phyloP scores from a whole-genome alignment of 2,329 filamentous ascomycete genomes.

The Pezicula radicicola region DNA sequence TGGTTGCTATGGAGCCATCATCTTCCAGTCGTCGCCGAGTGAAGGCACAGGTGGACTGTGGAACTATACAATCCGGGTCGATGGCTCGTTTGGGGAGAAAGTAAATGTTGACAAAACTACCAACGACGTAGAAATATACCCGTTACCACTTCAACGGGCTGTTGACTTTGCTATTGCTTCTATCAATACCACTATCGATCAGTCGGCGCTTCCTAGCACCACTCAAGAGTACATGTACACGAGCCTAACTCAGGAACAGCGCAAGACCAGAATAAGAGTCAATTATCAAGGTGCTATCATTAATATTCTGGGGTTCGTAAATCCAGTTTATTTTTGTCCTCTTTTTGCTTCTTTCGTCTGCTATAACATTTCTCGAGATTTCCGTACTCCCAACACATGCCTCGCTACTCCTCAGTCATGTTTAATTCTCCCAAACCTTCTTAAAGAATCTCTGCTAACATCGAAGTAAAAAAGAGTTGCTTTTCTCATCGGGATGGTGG shows the following conservation, averaged over 20 bases:
- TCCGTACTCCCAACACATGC: too few relatives aligned
- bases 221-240: conserved; percentile 77
- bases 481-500: conserved; percentile 76
- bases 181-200: conserved; percentile 41
- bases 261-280: conserved; percentile 60
- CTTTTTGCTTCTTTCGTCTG: too few relatives aligned
- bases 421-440: too few relatives aligned
- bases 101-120: conserved; percentile 61
- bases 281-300: conserved; percentile 72
- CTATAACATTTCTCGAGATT: too few relatives aligned
- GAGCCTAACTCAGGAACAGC: conserved; percentile 63
- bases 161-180: conserved; percentile 71
- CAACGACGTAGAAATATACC: conserved; percentile 76
- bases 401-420: too few relatives aligned
- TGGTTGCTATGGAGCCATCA: conserved; percentile 68
- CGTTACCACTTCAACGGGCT: conserved; percentile 75
- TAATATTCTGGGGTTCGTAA: conserved; percentile 58
- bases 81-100: conserved; percentile 64
- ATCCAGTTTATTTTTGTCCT: too few relatives aligned
- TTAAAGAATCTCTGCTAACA: too few relatives aligned
- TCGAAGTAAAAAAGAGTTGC: conserved; percentile 43
- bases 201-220: conserved; percentile 36
- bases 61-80: conserved; percentile 84
- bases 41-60: conserved; percentile 66
- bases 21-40: conserved; percentile 71